phyloP scores from a whole-genome alignment of 2,329 filamentous ascomycete species.

The Fusarium begoniae region DNA sequence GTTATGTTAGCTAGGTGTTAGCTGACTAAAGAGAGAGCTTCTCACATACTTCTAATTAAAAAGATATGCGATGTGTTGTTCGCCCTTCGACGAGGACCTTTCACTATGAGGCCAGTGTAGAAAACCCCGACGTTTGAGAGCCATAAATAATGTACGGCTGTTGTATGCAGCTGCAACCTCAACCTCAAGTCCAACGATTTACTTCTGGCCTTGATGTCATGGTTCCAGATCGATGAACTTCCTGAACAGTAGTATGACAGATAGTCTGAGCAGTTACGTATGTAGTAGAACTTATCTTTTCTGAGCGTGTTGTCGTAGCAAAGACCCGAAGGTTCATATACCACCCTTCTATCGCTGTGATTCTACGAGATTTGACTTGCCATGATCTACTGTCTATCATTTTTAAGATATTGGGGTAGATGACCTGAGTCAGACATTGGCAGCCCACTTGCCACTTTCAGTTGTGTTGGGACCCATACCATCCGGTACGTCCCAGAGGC shows the following conservation, averaged over 20 bases:
- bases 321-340: neutral
- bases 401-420: fast-evolving
- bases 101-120: fast-evolving
- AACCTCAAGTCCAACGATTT: neutral
- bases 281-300: fast-evolving
- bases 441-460: no score
- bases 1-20: neutral
- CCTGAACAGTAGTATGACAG: fast-evolving
- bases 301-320: neutral
- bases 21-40: neutral
- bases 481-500: neutral
- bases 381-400: no score
- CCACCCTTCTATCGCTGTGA: neutral
- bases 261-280: no score
- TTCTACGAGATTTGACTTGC: fast-evolving
- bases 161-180: fast-evolving
- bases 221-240: fast-evolving
- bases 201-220: neutral
- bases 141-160: fast-evolving
- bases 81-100: fast-evolving
- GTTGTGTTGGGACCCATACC: neutral
- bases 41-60: fast-evolving
- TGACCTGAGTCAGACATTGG: neutral
- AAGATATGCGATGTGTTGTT: no score
- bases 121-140: fast-evolving